Percentiles rank a stretch among this genome's conserved stretches.
These are phyloP conservation scores for Hymenoscyphus fraxineus DNA, from an alignment of 2,329 filamentous ascomycete genomes.

Conservation along the genomic window DNA sequence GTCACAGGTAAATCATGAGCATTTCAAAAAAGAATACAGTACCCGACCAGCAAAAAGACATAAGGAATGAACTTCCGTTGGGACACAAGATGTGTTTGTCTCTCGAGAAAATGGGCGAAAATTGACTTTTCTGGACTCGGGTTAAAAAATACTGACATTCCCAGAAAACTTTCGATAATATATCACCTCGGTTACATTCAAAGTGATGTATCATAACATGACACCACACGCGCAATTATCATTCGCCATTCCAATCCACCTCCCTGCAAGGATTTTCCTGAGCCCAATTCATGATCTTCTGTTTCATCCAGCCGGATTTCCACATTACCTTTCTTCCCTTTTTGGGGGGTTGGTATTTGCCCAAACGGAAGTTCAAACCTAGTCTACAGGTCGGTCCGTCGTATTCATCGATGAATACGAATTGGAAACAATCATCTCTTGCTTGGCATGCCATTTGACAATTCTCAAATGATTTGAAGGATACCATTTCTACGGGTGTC, in stretches of 20 bases:
- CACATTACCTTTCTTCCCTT: conserved; percentile 6
- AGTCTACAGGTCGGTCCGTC: not conserved
- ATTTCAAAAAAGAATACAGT: too few species aligned
- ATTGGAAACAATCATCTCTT: conserved; percentile 36
- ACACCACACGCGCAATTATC: not conserved
- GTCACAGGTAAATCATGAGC: too few species aligned
- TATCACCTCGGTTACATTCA: too few species aligned
- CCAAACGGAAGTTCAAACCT: not conserved
- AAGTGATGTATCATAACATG: not conserved
- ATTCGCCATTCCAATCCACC: conserved; percentile 11
- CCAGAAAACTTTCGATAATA: too few species aligned
- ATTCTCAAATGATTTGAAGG: conserved; percentile 41
- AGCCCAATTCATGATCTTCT: conserved; percentile 18
- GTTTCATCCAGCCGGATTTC: conserved; percentile 21
- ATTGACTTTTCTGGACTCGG: too few species aligned
- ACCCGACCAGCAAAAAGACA: too few species aligned
- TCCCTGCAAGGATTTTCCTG: conserved; percentile 16
- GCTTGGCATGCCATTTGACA: conserved; percentile 48
- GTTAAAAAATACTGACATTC: too few species aligned
- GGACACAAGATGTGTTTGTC: too few species aligned
- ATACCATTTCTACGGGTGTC: conserved; percentile 39
- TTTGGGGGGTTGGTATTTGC: not conserved
- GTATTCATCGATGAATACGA: conserved; percentile 28
- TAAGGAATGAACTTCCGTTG: too few species aligned
- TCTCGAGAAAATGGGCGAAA: too few species aligned